Base-by-base conservation (phyloP, 2,329 filamentous ascomycete species). In the Colletotrichum incanum region DNA sequence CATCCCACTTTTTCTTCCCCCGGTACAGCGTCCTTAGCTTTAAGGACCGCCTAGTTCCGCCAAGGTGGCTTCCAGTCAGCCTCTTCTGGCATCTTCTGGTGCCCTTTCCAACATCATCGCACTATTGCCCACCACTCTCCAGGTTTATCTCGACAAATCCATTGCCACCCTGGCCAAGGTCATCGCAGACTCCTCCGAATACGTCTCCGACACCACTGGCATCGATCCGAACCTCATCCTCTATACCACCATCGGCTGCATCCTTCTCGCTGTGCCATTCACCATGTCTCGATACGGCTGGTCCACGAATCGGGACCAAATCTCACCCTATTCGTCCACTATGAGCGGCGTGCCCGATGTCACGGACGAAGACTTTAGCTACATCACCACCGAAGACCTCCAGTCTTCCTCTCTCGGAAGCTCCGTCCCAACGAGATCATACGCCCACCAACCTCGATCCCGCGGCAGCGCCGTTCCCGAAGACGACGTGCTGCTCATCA, bases 341-440 rank as follows among this genome's bases (percentile, higher is more conserved):
- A 75, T 83, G 20, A 80, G 83, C 47, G 84, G 84, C 56, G 82
- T 87, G 12, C 89, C 91, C 41, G 87, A 91, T 75, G 91, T 95
- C 72, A 93, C 90, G 76, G 92, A 94, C 76, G 89, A 92, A 43
- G 93, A 95, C 83, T 96, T 91, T 81, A 92, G 90, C 79, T 95
- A 96, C 84, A 95, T 95, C 79, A 94, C 93, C n/a, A 91, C 91
- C 37, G 90, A 93, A 77, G 93, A 95, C 77, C 81, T 95, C 49
- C 86, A 89, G 72, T 81, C 84, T 45, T 80, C 81, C 34, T 81
- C 78, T 72, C 76, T 79, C 74, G 80, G 80, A 78, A 79, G 78
- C 73, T 79, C 75, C 73, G 77, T 81, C 77, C 74, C 76, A 76
- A 64, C 79, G 77, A 80, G 77, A 81, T 62, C 67, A n/a, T 86